A percentile compares a stretch with the other conserved stretches of the same genome.
phyloP scores from a whole-genome alignment of 2,329 filamentous ascomycete genomes.

The Penicillium sp. region DNA sequence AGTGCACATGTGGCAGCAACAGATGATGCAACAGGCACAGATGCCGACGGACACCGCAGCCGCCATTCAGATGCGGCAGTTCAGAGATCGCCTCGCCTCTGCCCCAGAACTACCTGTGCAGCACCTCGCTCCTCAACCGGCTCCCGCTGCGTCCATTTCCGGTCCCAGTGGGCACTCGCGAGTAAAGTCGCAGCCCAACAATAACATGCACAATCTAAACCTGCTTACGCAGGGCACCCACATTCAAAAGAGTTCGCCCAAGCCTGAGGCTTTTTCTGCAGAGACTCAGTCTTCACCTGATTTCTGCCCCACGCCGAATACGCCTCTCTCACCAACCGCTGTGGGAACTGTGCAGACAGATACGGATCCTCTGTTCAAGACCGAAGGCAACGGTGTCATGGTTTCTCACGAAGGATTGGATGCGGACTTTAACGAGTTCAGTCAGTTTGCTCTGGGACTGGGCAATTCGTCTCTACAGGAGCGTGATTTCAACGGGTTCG shows the following conservation, averaged over 20 bases:
- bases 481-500: slow-evolving; percentile 27
- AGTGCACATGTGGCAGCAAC: slow-evolving; percentile 26
- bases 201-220: slow-evolving; percentile 18
- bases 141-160: slow-evolving; percentile 17
- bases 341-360: slow-evolving; percentile 6
- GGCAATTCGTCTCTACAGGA: slow-evolving; percentile 23
- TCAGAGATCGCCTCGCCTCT: slow-evolving; percentile 33
- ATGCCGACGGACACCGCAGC: slow-evolving; percentile 12
- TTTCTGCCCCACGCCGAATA: slow-evolving; percentile 31
- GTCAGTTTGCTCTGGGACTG: slow-evolving; percentile 30
- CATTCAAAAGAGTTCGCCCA: slow-evolving; percentile 15
- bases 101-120: slow-evolving; percentile 31
- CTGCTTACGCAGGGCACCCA: slow-evolving; percentile 22
- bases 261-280: slow-evolving; percentile 21
- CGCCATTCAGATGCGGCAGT: slow-evolving; percentile 23
- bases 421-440: slow-evolving; percentile 32
- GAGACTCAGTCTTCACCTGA: slow-evolving; percentile 32
- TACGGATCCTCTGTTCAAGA: slow-evolving; percentile 5
- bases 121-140: slow-evolving; percentile 7
- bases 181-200: slow-evolving; percentile 22
- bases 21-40: slow-evolving; percentile 25
- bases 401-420: slow-evolving; percentile 28
- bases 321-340: slow-evolving; percentile 26
- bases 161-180: slow-evolving; percentile 19
- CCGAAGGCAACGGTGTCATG: slow-evolving; percentile 22